Evolutionary conservation across 345 rosid species (phyloP).

Genomic region (Geranium brycei): DNA sequence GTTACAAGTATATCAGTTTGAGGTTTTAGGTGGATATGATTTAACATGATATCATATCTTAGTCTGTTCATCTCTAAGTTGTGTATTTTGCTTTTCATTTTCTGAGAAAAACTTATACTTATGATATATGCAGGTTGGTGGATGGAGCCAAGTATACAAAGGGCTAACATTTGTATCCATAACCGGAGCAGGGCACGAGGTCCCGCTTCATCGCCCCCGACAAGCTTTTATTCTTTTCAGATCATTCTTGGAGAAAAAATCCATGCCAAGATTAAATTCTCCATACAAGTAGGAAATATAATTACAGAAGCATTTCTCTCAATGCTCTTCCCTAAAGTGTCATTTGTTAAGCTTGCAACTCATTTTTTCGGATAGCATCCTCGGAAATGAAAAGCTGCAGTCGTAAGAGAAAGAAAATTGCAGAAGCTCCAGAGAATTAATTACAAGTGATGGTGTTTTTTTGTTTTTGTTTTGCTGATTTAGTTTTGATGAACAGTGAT

Average conservation of each 20-base stretch:
- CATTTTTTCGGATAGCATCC: too few species aligned
- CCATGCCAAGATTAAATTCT: conserved; percentile 37
- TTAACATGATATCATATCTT: too few species aligned
- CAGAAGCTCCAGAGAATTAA: not conserved
- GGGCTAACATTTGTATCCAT: conserved; percentile 78
- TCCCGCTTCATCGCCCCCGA: conserved; percentile 74
- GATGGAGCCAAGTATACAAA: conserved; percentile 88
- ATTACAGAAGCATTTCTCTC: too few species aligned
- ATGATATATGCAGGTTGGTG: conserved; percentile 50
- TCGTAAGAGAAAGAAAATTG: not conserved
- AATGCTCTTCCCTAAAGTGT: not conserved
- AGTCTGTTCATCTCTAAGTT: too few species aligned
- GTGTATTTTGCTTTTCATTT: too few species aligned
- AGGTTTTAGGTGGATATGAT: too few species aligned
- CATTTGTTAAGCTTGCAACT: not conserved
- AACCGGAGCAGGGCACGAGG: conserved; percentile 90
- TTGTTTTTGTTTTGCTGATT: too few species aligned
- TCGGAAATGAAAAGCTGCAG: not conserved
- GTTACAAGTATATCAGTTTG: too few species aligned
- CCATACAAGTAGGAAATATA: not conserved
- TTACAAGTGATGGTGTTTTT: not conserved
- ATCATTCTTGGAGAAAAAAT: conserved; percentile 65
- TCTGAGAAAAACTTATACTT: too few species aligned
- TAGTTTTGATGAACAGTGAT: too few species aligned
- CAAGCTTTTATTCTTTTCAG: conserved; percentile 76